These are phyloP conservation scores for Eucommia ulmoides DNA, from an alignment of 257 asterid genomes.

Conservation along the genomic window DNA sequence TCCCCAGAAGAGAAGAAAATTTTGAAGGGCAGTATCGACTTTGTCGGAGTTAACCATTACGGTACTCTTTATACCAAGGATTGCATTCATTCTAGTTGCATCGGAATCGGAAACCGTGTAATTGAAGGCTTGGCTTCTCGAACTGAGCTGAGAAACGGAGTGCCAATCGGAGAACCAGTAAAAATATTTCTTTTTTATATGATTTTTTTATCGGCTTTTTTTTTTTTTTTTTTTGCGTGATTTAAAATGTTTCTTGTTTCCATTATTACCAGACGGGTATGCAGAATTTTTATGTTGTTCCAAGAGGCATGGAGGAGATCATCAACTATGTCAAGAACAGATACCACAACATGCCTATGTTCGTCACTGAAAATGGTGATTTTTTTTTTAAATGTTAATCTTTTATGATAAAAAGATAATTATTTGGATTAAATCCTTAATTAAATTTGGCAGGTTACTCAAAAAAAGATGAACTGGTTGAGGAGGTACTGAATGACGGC, in stretches of 20 bases:
- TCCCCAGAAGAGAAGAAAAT: conserved; percentile 40
- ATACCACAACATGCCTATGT: neutral
- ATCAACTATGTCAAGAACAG: neutral
- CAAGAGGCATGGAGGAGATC: conserved; percentile 1
- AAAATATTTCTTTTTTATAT: neutral
- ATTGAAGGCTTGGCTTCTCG: conserved; percentile 41
- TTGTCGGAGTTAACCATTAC: conserved; percentile 66
- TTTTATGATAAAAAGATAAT: neutral
- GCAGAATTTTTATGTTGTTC: neutral
- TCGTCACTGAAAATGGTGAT: neutral
- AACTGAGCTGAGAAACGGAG: conserved; percentile 36
- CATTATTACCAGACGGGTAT: neutral
- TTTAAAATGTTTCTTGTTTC: neutral
- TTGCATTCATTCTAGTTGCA: conserved; percentile 42
- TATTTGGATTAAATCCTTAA: neutral
- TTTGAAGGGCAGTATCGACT: conserved; percentile 45
- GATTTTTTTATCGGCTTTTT: neutral
- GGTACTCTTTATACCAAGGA: conserved; percentile 56
- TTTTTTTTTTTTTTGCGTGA: neutral
- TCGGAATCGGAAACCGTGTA: conserved; percentile 38
- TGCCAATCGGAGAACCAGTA: conserved; percentile 69
- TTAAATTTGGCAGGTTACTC: neutral
- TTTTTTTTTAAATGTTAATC: neutral
- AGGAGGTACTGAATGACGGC: neutral
- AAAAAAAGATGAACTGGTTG: neutral